Conservation (phyloP, 139 green algal genomes). For the Pseudopediastrum boryanum region DNA sequence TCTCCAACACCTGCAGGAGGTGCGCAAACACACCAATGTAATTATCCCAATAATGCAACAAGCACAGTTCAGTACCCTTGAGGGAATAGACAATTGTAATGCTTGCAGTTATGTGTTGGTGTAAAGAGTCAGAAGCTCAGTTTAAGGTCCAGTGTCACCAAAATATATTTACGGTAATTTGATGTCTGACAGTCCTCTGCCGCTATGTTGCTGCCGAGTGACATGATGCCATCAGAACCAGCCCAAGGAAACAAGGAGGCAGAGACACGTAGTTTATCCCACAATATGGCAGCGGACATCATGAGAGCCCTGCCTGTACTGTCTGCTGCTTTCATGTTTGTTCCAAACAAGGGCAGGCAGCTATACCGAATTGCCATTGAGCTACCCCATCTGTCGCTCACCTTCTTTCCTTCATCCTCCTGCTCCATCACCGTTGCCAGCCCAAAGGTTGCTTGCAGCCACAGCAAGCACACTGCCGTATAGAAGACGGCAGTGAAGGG, state of each 20-base stretch:
- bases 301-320: background rate
- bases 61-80: background rate
- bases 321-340: background rate
- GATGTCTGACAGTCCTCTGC: too few species aligned
- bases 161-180: background rate
- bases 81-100: background rate
- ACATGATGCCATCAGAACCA: background rate
- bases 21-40: too few species aligned
- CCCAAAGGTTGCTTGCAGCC: conserved; percentile 5
- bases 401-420: background rate
- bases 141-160: background rate
- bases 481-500: conserved; percentile 16
- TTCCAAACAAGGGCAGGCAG: background rate
- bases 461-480: conserved; percentile 9
- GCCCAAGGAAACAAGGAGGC: background rate
- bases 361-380: background rate
- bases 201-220: background rate
- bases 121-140: background rate
- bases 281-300: background rate
- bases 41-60: background rate
- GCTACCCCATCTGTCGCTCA: background rate
- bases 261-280: background rate
- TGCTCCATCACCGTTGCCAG: conserved; percentile 15
- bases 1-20: conserved; percentile 16
- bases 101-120: background rate